Percentiles rank a stretch among this genome's conserved stretches.
Conservation (phyloP, 1,284 basidiomycete species). For the Fomitopsis pinicola region DNA sequence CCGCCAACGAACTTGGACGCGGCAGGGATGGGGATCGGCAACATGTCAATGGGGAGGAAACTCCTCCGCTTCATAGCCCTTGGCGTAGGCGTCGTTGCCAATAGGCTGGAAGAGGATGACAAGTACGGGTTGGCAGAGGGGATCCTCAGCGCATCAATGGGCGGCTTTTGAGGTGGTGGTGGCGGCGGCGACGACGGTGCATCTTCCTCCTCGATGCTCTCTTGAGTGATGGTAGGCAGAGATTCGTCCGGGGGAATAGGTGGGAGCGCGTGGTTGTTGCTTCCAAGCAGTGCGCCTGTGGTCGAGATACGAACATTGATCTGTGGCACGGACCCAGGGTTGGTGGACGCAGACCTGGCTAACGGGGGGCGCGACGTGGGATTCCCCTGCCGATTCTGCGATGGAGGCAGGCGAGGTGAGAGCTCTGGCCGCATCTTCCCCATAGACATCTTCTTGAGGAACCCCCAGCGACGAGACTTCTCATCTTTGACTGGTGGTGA, state of each 20-base stretch:
- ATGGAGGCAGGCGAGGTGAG: constrained; percentile 34
- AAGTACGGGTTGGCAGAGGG: constrained; percentile 7
- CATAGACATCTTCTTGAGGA: constrained; percentile 97
- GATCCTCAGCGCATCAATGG: constrained; percentile 20
- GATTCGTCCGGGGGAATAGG: constrained; percentile 16
- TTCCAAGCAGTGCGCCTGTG: constrained; percentile 45
- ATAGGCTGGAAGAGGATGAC: constrained; percentile 35
- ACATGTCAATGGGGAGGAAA: constrained; percentile 77
- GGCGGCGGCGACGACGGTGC: constrained; percentile 27
- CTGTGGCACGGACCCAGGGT: constrained; percentile 38
- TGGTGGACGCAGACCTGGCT: constrained; percentile 1
- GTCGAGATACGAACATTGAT: constrained; percentile 71
- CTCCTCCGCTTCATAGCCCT: constrained; percentile 72
- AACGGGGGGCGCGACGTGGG: constrained; percentile 3
- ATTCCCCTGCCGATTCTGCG: constrained; percentile 18
- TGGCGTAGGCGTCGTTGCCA: constrained; percentile 43
- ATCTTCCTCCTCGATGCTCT: constrained; percentile 21
- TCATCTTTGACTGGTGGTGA: constrained; percentile 35
- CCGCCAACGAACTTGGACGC: constrained; percentile 58
- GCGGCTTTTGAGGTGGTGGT: constrained; percentile 26
- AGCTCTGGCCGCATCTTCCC: constrained; percentile 72
- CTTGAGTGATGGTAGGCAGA: constrained; percentile 30
- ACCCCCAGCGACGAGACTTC: constrained; percentile 80
- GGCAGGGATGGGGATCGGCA: constrained; percentile 56
- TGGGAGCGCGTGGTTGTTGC: constrained; percentile 9